Percentiles rank a stretch among this genome's conserved stretches.
Conservation (phyloP, 179 eudicot species). For the Camellia oleifera region DNA sequence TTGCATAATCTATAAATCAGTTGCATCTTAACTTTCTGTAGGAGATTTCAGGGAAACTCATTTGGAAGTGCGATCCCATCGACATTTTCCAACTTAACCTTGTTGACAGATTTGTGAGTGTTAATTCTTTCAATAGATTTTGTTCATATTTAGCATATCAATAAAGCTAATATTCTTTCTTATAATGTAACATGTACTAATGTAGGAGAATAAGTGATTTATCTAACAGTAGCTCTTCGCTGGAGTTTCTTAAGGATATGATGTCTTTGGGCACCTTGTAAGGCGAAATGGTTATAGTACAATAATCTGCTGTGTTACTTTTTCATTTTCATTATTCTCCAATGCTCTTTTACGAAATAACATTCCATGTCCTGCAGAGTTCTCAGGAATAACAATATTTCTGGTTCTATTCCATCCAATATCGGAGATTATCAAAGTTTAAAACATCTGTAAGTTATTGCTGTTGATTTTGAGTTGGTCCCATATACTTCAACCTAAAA, state of each 20-base stretch:
- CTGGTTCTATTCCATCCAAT: conserved; percentile 56
- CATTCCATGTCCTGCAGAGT: conserved; percentile 30
- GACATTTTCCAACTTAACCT: conserved; percentile 43
- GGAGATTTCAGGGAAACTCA: conserved; percentile 79
- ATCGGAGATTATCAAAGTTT: conserved; percentile 43
- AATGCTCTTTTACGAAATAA: background rate
- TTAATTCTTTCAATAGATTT: background rate
- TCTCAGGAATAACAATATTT: conserved; percentile 62
- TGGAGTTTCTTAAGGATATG: conserved; percentile 55
- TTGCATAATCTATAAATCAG: too few species aligned
- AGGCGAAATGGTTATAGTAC: conserved; percentile 20
- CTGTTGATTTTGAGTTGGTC: background rate
- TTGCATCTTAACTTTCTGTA: conserved; percentile 19
- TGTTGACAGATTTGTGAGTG: conserved; percentile 53
- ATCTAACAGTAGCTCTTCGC: conserved; percentile 58
- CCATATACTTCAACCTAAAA: background rate
- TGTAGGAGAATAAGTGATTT: conserved; percentile 77
- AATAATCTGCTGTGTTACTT: background rate
- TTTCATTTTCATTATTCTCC: background rate
- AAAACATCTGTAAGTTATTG: conserved; percentile 52
- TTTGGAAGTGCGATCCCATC: conserved; percentile 5
- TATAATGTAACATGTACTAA: background rate
- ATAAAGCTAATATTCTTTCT: background rate
- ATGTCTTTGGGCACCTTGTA: conserved; percentile 56
- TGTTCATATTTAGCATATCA: background rate